Base-by-base conservation (phyloP, 2,329 filamentous ascomycete genomes). In the Sarocladium brachiariae region DNA sequence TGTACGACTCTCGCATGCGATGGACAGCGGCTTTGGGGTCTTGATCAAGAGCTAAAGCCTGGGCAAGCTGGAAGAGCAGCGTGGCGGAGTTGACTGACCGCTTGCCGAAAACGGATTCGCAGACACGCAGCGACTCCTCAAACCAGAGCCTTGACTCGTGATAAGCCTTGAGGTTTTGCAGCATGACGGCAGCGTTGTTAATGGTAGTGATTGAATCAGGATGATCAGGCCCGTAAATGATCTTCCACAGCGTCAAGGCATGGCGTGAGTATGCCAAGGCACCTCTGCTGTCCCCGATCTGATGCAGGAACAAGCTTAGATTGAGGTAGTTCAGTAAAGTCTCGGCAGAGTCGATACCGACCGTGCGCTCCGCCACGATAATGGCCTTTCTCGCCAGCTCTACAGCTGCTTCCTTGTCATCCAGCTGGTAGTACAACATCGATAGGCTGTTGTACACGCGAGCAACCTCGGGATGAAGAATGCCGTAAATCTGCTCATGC, bases 141-240 rank as follows among this genome's bases (percentile, higher is more conserved):
- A 99, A 99, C 93, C 93, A 99, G 55, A 92, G 77, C 49, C 93
- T 86, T 41, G 92, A 97, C 70, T 96, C 89, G 60, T 92, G 86
- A 73, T 95, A 99, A 54, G 87, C 84, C 76, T 97, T 96, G 60
- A 96, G 80, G 51, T 90, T 85, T 70, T 99, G 93, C 52, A 99
- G 82, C 93, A 99, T 99, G 53, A 99, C 93, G 7, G 93, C 93
- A 18, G 89, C 92, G 63, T 99, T 99, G 79, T 97, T 99, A 70
- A 97, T 86, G 14, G 93, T 97, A 8, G 95, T 99, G 70, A 99
- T 96, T 8, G 90, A 95, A 70, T 99, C 93, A 2, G 93, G 93
- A 70, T 99, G 93, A 61, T 89, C 87, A 25, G 86, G 75, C 27
- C 93, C 93, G 65, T 96, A 99, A 61, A 97, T 92, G 60, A 97